Percentiles rank a stretch among this genome's conserved stretches.
Evolutionary conservation across 139 green algal genomes (phyloP).

Genomic region (Dunaliella primolecta): DNA sequence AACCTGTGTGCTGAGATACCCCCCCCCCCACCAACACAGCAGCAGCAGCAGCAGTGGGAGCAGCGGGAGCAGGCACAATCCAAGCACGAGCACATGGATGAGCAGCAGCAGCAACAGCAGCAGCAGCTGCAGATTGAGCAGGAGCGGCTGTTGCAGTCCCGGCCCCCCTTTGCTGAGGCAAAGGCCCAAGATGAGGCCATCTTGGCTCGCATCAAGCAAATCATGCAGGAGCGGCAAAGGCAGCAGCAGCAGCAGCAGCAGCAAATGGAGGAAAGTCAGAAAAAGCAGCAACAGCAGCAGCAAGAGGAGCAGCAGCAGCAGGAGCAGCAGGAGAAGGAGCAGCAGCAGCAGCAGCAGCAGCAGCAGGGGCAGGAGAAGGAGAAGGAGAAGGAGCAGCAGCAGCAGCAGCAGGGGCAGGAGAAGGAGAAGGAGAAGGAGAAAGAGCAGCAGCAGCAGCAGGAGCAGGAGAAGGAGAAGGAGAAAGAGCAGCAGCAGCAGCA

Average conservation of each 20-base stretch:
- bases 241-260: background rate
- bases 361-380: too few relatives aligned
- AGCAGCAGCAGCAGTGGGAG: background rate
- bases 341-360: too few relatives aligned
- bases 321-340: background rate
- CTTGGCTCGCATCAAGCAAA: background rate
- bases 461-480: too few relatives aligned
- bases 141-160: background rate
- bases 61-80: background rate
- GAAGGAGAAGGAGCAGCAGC: too few relatives aligned
- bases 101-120: background rate
- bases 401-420: slow-evolving; percentile 1
- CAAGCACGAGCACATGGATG: background rate
- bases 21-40: background rate
- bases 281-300: background rate
- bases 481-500: too few relatives aligned
- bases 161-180: background rate
- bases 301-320: background rate
- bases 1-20: too few relatives aligned
- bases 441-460: too few relatives aligned
- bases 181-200: background rate
- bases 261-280: background rate
- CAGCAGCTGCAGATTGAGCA: background rate
- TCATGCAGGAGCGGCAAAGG: background rate
- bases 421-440: background rate